Base-by-base conservation (phyloP, 2,329 filamentous ascomycete species). In the Cladosporium sp. region DNA sequence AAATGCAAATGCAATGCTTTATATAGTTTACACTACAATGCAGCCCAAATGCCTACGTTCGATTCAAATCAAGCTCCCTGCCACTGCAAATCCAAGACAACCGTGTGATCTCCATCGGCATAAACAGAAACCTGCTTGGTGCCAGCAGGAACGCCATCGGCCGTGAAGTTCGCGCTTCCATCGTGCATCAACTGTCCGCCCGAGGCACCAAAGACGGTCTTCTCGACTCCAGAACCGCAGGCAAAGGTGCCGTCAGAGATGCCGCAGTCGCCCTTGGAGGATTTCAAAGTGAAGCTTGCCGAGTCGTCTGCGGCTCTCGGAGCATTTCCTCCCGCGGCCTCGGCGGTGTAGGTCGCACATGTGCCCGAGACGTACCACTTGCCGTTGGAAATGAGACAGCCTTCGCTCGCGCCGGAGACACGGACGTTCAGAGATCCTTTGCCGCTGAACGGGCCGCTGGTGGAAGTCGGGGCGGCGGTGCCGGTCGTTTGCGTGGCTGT, bases 361-460 rank as follows among this genome's bases (percentile, higher is more conserved):
- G 85, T 87, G 2, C 86, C 86, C 1, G 77, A 79, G 0, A 79
- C 78, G 66, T 87, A 90, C 87, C 87, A 90, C 0, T 80, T 83
- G 0, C 87, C 87, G 9, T 73, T 77, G 56, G 80, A 80, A 67
- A 89, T 90, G 58, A 90, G 78, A 64, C 86, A 90, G n/a, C 87
- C 87, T 7, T 76, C 78, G 48, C 74, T 68, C n/a, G 66, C 67
- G 3, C 80, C 78, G 17, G 73, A 70, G 3, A 77, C 74, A 24
- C 77, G 66, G 3, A 87, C 84, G 55, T 85, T 80, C 39, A 89
- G 69, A 63, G 80, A 81, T 0, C 87, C 87, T 32, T 74, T 78
- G 1, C 85, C 85, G n/a, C 75, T 72, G 66, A 84, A 84, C 0
- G 81, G 75, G 3, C 58, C 61, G n/a, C 62, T 61, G 1, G 73